These are phyloP conservation scores for Ogataea pini DNA, from an alignment of 805 yeast species.

Conservation along the genomic window DNA sequence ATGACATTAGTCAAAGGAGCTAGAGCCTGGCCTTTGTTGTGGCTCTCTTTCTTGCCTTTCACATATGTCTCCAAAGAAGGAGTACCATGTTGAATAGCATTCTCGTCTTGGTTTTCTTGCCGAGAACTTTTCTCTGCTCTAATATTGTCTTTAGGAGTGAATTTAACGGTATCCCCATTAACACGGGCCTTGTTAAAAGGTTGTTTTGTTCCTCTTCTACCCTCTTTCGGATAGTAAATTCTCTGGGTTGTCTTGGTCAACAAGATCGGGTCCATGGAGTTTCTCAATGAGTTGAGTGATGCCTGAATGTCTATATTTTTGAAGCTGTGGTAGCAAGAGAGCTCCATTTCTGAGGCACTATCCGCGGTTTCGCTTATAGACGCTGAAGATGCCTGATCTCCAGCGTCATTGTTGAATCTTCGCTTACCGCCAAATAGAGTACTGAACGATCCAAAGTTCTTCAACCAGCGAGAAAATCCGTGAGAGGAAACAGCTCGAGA, in stretches of 20 bases:
- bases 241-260: slow-evolving; percentile 20
- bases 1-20: background rate
- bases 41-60: background rate
- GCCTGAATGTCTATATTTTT: slow-evolving; percentile 16
- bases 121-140: background rate
- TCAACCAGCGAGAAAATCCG: slow-evolving; percentile 12
- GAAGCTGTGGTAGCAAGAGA: slow-evolving; percentile 20
- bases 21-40: background rate
- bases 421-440: slow-evolving; percentile 10
- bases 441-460: slow-evolving; percentile 1
- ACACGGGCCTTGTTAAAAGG: background rate
- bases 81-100: background rate
- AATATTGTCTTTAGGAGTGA: background rate
- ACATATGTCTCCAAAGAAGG: slow-evolving; percentile 3
- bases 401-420: background rate
- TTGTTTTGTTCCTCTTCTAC: background rate
- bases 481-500: background rate
- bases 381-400: background rate
- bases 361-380: slow-evolving; percentile 1
- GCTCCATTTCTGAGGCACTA: slow-evolving; percentile 5
- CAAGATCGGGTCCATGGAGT: slow-evolving; percentile 15
- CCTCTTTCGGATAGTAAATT: slow-evolving; percentile 1
- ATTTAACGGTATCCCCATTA: no score
- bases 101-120: background rate
- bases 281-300: slow-evolving; percentile 16